Conservation (phyloP, 768 basidiomycete genomes). For the Rhizopogon sp. region DNA sequence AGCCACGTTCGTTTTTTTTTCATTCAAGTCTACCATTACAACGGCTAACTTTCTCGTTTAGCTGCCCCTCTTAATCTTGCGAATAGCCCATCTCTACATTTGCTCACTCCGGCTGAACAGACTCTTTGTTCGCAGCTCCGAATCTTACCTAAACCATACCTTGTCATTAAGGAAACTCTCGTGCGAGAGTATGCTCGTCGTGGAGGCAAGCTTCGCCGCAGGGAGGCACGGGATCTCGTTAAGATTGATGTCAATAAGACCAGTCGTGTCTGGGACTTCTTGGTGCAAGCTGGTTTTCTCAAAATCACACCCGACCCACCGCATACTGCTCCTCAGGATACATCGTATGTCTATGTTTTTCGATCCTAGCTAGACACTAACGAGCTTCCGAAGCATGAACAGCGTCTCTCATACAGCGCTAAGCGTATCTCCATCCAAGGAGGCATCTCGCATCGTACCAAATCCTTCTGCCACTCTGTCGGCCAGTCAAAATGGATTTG, state of each 20-base stretch:
- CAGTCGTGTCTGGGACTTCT: conserved; percentile 87
- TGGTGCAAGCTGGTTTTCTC: conserved; percentile 80
- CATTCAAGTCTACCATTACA: background rate
- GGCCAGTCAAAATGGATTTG: conserved; percentile 12
- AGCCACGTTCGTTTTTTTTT: conserved; percentile 31
- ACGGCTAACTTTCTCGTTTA: conserved; percentile 11
- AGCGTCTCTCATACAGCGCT: conserved; percentile 13
- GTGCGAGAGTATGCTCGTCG: conserved; percentile 90
- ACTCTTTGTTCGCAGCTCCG: conserved; percentile 83
- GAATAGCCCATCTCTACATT: conserved; percentile 83
- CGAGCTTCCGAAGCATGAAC: background rate
- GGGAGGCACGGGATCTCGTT: conserved; percentile 86
- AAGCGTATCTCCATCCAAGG: conserved; percentile 23
- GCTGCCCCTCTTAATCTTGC: conserved; percentile 81
- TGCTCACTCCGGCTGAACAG: conserved; percentile 87
- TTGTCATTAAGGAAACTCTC: conserved; percentile 92
- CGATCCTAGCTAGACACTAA: background rate
- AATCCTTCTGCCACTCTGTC: conserved; percentile 13
- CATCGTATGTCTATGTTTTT: conserved; percentile 26
- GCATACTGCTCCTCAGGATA: conserved; percentile 29
- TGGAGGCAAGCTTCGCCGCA: conserved; percentile 79
- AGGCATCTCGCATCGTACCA: conserved; percentile 12
- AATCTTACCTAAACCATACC: conserved; percentile 92
- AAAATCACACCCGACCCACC: conserved; percentile 57
- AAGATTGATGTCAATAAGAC: conserved; percentile 95